Evolutionary conservation across 768 basidiomycete genomes (phyloP).

Genomic region (Dioszegia hungarica): DNA sequence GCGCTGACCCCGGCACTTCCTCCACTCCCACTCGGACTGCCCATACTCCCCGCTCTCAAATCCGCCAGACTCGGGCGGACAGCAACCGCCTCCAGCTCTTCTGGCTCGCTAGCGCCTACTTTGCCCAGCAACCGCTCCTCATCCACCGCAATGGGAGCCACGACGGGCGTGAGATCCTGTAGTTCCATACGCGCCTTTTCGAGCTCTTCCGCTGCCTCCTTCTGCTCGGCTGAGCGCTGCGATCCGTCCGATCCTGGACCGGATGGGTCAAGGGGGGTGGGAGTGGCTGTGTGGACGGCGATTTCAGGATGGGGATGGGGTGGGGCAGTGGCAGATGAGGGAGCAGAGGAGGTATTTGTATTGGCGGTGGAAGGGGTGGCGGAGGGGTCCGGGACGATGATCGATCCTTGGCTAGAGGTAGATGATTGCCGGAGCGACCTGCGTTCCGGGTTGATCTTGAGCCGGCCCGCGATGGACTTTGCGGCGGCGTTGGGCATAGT

Average conservation of each 20-base stretch:
- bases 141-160: neutral
- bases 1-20: neutral
- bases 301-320: slow-evolving; percentile 10
- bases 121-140: neutral
- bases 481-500: slow-evolving; percentile 43
- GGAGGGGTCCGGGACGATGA: neutral
- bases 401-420: neutral
- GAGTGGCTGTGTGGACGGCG: slow-evolving; percentile 10
- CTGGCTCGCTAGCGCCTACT: too few species aligned
- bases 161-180: neutral
- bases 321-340: neutral
- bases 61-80: neutral
- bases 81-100: neutral
- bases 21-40: neutral
- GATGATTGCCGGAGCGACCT: slow-evolving; percentile 1
- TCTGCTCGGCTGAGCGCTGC: neutral
- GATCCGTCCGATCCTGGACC: too few species aligned
- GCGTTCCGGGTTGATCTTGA: slow-evolving; percentile 28
- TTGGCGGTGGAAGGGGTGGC: neutral
- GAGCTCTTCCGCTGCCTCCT: slow-evolving; percentile 3
- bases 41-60: neutral
- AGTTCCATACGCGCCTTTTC: slow-evolving; percentile 6
- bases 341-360: too few species aligned
- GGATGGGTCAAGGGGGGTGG: neutral
- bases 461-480: slow-evolving; percentile 31